A percentile compares a stretch with the other conserved stretches of the same genome.
phyloP scores from a whole-genome alignment of 2,329 filamentous ascomycete species.

The Aureobasidium sp. region DNA sequence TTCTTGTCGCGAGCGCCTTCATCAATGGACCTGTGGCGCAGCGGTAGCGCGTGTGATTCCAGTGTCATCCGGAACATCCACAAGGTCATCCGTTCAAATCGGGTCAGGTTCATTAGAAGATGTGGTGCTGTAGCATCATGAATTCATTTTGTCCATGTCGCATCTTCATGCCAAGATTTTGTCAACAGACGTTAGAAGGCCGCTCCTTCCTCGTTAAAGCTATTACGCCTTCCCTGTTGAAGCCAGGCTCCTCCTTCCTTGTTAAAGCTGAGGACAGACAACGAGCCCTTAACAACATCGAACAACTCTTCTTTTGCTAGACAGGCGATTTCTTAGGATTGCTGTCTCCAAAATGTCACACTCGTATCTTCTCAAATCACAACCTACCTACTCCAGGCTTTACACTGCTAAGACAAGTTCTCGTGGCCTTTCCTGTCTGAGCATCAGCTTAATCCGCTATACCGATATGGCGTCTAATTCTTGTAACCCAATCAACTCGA shows the following conservation, averaged over 20 bases:
- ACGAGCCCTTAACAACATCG: background rate
- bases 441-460: background rate
- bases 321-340: no score
- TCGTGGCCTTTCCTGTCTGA: background rate
- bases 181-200: background rate
- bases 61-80: background rate
- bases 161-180: background rate
- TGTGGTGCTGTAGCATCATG: background rate
- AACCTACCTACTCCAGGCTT: background rate
- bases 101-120: constrained; percentile 2
- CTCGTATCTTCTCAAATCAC: background rate
- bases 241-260: no score
- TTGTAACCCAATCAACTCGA: background rate
- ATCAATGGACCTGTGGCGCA: constrained; percentile 4
- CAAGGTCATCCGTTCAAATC: constrained; percentile 10
- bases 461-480: background rate
- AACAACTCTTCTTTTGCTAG: no score
- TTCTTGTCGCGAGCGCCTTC: background rate
- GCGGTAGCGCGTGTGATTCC: constrained; percentile 7
- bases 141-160: background rate
- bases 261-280: background rate
- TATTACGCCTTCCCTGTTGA: no score
- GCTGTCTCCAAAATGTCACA: no score
- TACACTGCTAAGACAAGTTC: background rate
- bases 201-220: background rate